Evolutionary conservation across 1,139 yeast genomes (phyloP), one percentile per base, ranked within the genome.

Genomic region (Arxiozyma slooffiae): DNA sequence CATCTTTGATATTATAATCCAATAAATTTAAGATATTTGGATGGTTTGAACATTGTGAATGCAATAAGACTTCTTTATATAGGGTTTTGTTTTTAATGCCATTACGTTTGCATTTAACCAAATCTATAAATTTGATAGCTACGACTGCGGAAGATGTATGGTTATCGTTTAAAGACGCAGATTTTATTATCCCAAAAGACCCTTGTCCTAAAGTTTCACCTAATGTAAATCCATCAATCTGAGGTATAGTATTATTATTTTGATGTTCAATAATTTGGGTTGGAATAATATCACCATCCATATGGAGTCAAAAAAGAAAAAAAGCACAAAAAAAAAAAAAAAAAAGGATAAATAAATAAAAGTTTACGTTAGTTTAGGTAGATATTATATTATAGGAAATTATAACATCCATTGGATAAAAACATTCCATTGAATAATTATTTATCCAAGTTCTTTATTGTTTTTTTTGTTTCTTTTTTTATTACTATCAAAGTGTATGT

Each of bases 71-170:
- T 57, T 82, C 87, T 44, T 73, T 67, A 4, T 74, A 75, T 4
- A 80, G 71, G 55, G 71, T 75, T 34, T 76, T 73, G 43, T 74
- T 72, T 2, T 70, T 61, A 43, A 78, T 61, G 0, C 80, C 81
- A 48, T 69, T 68, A 30, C 65, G 64, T 38, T 62, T 67, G 14
- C 81, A 78, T 30, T 73, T 69, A 17, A 70, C 68, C 23, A 79
- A 66, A 61, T 80, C 77, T 26, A 81, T 74, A 55, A 76, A 77
- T 58, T 81, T 81, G 46, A 80, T 71, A 0, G 86, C 86, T 51
- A 79, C 73, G 1, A 75, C 59, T 41, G 65, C 62, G 40, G 54
- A 56, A 64, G 63, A 36, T 64, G 64, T 14, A n/a, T n/a, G n/a
- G n/a, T n/a, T n/a, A n/a, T 60, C 61, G 40, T 60, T 63, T 42